Conservation (phyloP, 2,329 filamentous ascomycete genomes). For the Claviceps maximensis region DNA sequence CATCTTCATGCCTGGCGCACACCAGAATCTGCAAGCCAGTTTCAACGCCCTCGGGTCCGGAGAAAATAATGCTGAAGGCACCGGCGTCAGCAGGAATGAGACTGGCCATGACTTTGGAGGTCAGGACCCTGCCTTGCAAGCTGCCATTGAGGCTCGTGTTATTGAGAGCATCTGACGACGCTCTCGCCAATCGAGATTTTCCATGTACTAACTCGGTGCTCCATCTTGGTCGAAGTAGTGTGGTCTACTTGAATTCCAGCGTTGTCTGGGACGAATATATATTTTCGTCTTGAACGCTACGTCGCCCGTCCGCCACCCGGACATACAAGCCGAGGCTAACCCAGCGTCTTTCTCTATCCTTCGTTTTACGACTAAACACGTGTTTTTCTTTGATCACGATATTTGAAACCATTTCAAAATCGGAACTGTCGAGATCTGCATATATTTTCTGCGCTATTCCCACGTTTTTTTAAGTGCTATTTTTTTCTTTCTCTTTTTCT, state of each 20-base stretch:
- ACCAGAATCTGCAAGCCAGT: slow-evolving; percentile 39
- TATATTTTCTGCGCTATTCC: no score
- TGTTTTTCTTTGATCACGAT: no score
- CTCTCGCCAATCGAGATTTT: neutral
- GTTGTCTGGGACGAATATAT: slow-evolving; percentile 6
- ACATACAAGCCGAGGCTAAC: no score
- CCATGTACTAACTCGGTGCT: slow-evolving; percentile 17
- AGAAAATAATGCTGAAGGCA: slow-evolving; percentile 25
- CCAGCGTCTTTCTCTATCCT: no score
- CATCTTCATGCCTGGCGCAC: slow-evolving; percentile 59
- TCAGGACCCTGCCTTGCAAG: slow-evolving; percentile 53
- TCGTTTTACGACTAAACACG: no score
- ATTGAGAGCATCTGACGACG: slow-evolving; percentile 67
- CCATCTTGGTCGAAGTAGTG: slow-evolving; percentile 15
- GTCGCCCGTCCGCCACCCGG: neutral
- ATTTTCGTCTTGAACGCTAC: slow-evolving; percentile 11
- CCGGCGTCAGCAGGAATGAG: slow-evolving; percentile 36
- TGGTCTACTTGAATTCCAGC: slow-evolving; percentile 23
- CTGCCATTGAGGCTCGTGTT: slow-evolving; percentile 67
- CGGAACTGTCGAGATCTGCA: no score
- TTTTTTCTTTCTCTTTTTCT: no score
- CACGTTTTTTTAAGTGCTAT: no score
- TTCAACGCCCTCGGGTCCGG: slow-evolving; percentile 31
- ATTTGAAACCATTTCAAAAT: no score
- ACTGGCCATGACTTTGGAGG: slow-evolving; percentile 33